phyloP scores from a whole-genome alignment of 257 asterid genomes.

The Cruciata laevipes region DNA sequence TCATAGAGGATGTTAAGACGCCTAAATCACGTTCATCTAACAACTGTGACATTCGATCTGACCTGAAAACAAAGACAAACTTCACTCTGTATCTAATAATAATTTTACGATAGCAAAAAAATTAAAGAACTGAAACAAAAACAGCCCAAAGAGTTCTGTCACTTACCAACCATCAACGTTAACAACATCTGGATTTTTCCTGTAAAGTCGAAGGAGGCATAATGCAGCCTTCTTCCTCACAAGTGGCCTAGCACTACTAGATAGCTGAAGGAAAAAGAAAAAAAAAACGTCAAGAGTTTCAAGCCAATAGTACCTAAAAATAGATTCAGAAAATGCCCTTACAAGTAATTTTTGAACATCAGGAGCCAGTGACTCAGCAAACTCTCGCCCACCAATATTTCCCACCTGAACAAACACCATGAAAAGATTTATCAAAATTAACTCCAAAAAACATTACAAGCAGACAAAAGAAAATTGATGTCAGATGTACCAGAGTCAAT shows the following conservation, averaged over 20 bases:
- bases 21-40: slow-evolving; percentile 99
- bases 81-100: slow-evolving; percentile 7
- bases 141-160: neutral
- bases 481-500: slow-evolving; percentile 73
- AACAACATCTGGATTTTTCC: slow-evolving; percentile 96
- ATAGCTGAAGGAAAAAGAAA: slow-evolving; percentile 48
- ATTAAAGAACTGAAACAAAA: neutral
- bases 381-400: slow-evolving; percentile 97
- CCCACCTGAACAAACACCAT: slow-evolving; percentile 64
- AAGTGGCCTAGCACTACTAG: slow-evolving; percentile 97
- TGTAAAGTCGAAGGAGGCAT: slow-evolving; percentile 87
- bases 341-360: slow-evolving; percentile 99
- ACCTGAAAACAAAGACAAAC: slow-evolving; percentile 45
- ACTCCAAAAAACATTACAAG: neutral
- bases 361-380: slow-evolving; percentile 98
- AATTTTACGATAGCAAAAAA: neutral
- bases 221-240: slow-evolving; percentile 99
- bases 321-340: slow-evolving; percentile 33
- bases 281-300: slow-evolving; percentile 21
- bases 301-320: slow-evolving; percentile 15
- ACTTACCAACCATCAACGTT: slow-evolving; percentile 95
- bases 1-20: slow-evolving; percentile 94
- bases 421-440: slow-evolving; percentile 1
- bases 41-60: slow-evolving; percentile 93
- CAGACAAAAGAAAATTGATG: slow-evolving; percentile 9